Conservation (phyloP, 495 filamentous ascomycete species). For the Amphirosellinia nigrospora region DNA sequence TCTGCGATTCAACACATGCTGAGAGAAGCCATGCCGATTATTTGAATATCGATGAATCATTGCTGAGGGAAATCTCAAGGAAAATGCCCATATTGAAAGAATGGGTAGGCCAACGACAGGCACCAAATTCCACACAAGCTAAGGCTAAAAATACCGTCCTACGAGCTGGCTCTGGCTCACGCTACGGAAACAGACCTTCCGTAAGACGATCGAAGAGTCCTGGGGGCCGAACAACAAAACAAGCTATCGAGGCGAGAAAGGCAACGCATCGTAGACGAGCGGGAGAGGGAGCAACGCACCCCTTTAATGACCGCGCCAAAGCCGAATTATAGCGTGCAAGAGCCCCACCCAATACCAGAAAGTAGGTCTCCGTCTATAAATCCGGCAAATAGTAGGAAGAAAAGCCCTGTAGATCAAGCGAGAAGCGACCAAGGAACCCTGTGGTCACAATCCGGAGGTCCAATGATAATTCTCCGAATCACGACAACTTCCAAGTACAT, state of each 20-base stretch:
- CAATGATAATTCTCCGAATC: not conserved
- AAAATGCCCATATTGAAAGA: slow-evolving; percentile 19
- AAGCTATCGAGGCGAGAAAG: not conserved
- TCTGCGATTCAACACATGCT: slow-evolving; percentile 13
- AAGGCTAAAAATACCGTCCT: not conserved
- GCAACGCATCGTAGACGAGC: not conserved
- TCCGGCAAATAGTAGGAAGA: not conserved
- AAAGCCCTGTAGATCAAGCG: not conserved
- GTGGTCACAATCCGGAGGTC: not conserved
- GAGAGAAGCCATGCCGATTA: slow-evolving; percentile 7
- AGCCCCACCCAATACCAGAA: not conserved
- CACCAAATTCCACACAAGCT: not conserved
- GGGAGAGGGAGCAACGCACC: not conserved
- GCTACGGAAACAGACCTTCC: not conserved
- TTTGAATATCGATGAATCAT: slow-evolving; percentile 4
- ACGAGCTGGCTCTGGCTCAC: not conserved
- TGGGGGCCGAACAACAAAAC: not conserved
- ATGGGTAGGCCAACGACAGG: slow-evolving; percentile 15
- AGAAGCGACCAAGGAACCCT: not conserved
- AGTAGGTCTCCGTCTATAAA: not conserved
- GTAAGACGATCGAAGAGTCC: not conserved
- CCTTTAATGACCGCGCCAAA: not conserved
- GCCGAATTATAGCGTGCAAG: not conserved
- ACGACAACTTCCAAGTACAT: not conserved
- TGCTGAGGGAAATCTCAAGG: slow-evolving; percentile 16